Evolutionary conservation across 2,329 filamentous ascomycete species (phyloP), one percentile per base, ranked within the genome.

Genomic region (Neocucurbitaria cava): DNA sequence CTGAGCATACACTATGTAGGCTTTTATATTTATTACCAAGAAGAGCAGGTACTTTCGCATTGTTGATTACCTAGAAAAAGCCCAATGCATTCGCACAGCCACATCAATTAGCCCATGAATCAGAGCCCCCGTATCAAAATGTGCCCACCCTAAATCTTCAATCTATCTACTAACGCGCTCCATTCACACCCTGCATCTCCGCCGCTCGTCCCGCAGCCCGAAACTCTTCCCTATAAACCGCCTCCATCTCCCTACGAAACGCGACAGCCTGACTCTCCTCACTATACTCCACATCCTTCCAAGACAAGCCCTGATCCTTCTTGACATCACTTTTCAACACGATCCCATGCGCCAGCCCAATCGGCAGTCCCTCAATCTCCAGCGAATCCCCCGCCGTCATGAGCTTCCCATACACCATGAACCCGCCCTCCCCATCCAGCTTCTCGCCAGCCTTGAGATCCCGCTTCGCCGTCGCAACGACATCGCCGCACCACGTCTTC

Each of bases 391-490:
- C 64, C 0, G 78, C 77, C 2, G 73, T 73, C 73, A 78, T 77
- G 8, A 81, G 65, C 54, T 75, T 77, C 7, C 79, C 78, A 55
- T 78, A 80, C 9, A 79, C 78, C 58, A 77, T 79, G 61, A 76
- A 81, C 2, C 78, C 79, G 15, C 78, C 78, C 57, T 79, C 77
- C 2, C 77, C 77, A 54, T 80, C 79, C 0, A 80, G 70, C 65
- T 74, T 78, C 66, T 80, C 79, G 36, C 76, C 78, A 11, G 72
- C 72, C 43, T 75, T 70, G n/a, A 81, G 69, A 51, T 80, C 77
- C 9, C 76, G 71, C 68, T 81, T 81, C 21, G 78, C 78, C 3
- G 77, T 80, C 5, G 79, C 78, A 8, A 81, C 76, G n/a, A 79
- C 77, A 56, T 81, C 78, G 21, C 75, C 78, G 0, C 71, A 68